phyloP scores from a whole-genome alignment of 2,329 filamentous ascomycete genomes.

The Trichoderma semiorbis region DNA sequence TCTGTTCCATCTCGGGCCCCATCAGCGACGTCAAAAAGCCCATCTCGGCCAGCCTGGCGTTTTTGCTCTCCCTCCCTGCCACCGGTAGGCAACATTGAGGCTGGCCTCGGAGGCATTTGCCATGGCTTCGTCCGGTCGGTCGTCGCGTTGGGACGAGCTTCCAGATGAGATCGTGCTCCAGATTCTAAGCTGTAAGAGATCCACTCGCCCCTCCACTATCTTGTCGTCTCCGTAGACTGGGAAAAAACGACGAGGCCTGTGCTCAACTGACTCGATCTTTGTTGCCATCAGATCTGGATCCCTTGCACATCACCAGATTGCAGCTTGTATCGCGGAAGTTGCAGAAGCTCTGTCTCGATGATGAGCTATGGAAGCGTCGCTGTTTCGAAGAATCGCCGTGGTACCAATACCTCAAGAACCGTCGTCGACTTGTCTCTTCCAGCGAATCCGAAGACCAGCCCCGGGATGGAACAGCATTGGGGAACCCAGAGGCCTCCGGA shows the following conservation, averaged over 20 bases:
- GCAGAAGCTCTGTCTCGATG: constrained; percentile 66
- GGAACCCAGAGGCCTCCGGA: constrained; percentile 20
- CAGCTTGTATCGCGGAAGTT: constrained; percentile 68
- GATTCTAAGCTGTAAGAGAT: constrained; percentile 56
- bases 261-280: constrained; percentile 8
- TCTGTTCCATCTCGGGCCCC: neutral
- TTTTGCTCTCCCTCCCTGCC: constrained; percentile 3
- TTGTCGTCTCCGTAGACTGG: neutral
- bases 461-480: constrained; percentile 33
- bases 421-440: constrained; percentile 32
- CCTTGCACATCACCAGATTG: constrained; percentile 52
- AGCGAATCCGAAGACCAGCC: constrained; percentile 12
- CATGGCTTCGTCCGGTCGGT: constrained; percentile 28
- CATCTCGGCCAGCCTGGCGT: neutral
- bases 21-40: neutral
- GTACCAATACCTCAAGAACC: constrained; percentile 55
- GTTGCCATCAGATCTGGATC: constrained; percentile 33
- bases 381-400: constrained; percentile 70
- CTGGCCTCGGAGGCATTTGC: constrained; percentile 20
- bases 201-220: neutral
- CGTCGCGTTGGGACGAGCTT: constrained; percentile 45
- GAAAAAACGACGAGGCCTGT: constrained; percentile 19
- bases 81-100: constrained; percentile 12
- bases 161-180: constrained; percentile 63
- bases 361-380: constrained; percentile 70